Conservation (phyloP, 176 grass and related monocot species). For the Eleusine coracana region DNA sequence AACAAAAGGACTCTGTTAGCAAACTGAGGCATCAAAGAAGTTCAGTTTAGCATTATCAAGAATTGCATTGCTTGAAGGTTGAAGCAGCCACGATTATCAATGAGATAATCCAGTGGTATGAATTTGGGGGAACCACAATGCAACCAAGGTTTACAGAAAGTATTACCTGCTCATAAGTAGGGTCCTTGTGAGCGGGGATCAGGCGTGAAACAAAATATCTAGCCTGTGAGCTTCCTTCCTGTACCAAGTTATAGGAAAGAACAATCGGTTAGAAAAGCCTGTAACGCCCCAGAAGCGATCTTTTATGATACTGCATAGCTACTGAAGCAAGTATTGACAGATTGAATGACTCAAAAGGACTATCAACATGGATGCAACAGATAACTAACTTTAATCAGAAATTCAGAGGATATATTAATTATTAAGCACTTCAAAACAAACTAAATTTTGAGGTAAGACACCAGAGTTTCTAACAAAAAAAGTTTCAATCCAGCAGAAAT, state of each 20-base stretch:
- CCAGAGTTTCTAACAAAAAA: constrained; percentile 14
- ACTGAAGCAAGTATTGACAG: constrained; percentile 3
- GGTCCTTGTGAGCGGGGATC: constrained; percentile 99
- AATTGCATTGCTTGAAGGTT: background rate
- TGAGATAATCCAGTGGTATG: background rate
- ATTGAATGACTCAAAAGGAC: constrained; percentile 4
- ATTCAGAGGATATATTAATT: too few species aligned
- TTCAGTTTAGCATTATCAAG: background rate
- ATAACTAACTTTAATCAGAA: constrained; percentile 8
- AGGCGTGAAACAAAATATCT: constrained; percentile 96
- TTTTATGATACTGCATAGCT: constrained; percentile 15
- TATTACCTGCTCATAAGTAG: constrained; percentile 96
- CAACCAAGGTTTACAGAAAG: background rate
- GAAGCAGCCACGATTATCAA: background rate
- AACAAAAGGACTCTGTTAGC: constrained; percentile 27
- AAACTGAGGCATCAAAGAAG: background rate
- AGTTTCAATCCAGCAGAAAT: constrained; percentile 17
- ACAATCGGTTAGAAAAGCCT: constrained; percentile 32
- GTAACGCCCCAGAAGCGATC: background rate
- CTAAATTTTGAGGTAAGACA: background rate
- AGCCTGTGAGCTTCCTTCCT: constrained; percentile 97
- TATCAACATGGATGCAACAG: background rate
- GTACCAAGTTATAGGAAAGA: constrained; percentile 26
- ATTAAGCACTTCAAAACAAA: constrained; percentile 15
- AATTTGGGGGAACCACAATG: constrained; percentile 22